These are phyloP conservation scores for Chlorella sp. DNA, from an alignment of 139 green algal genomes.

Conservation along the genomic window DNA sequence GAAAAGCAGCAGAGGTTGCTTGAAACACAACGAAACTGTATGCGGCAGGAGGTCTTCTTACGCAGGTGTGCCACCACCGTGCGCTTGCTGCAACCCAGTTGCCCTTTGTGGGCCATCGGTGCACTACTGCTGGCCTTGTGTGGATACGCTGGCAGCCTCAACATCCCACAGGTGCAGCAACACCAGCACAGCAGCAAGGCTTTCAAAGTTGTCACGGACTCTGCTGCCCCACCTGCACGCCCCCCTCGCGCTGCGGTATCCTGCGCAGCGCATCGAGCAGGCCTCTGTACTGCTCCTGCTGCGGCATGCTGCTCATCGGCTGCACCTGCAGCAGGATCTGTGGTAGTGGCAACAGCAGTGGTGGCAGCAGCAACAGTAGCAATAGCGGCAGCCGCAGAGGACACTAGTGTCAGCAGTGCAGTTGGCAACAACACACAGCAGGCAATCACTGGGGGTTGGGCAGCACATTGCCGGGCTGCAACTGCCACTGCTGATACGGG, in stretches of 20 bases:
- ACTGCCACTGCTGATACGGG: constrained; percentile 48
- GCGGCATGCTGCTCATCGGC: constrained; percentile 21
- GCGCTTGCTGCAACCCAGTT: no score
- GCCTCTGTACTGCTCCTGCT: constrained; percentile 32
- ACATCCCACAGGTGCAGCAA: neutral
- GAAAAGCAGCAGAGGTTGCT: no score
- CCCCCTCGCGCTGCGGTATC: constrained; percentile 37
- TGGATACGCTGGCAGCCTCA: neutral
- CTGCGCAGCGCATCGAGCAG: constrained; percentile 26
- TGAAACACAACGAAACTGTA: no score
- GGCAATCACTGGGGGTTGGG: neutral
- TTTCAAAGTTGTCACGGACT: neutral
- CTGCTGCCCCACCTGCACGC: constrained; percentile 17
- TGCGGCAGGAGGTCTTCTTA: no score
- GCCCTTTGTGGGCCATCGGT: no score
- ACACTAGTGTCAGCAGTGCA: neutral
- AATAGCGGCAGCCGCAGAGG: no score
- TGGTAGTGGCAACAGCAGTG: neutral
- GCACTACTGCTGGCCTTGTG: neutral
- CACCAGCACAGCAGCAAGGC: neutral
- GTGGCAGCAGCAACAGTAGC: neutral
- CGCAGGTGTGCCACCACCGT: no score
- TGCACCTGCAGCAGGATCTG: constrained; percentile 62
- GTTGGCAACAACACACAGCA: neutral
- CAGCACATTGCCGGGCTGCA: constrained; percentile 55